These are phyloP conservation scores for Stagonosporopsis rhizophila DNA, from an alignment of 2,329 filamentous ascomycete genomes.

Conservation along the genomic window DNA sequence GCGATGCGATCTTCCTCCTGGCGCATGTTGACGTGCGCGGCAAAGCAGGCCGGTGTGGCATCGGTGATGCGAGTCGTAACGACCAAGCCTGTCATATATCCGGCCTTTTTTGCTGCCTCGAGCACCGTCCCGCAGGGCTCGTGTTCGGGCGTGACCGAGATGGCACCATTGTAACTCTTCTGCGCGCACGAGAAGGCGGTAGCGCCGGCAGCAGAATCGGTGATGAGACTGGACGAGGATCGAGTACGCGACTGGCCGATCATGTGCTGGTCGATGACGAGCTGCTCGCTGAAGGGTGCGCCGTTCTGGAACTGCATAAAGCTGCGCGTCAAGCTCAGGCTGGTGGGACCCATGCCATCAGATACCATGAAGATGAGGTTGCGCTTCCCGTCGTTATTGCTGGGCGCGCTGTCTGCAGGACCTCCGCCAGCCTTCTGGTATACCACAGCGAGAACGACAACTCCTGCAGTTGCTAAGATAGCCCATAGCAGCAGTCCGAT, in stretches of 20 bases:
- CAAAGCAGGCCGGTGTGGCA: constrained; percentile 95
- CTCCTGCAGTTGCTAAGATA: constrained; percentile 75
- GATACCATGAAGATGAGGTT: constrained; percentile 99
- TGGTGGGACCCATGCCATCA: constrained; percentile 96
- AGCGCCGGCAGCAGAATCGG: constrained; percentile 94
- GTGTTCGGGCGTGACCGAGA: constrained; percentile 84
- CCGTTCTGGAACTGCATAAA: constrained; percentile 80
- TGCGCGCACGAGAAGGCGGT: constrained; percentile 91
- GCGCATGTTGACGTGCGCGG: constrained; percentile 81
- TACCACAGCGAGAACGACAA: constrained; percentile 81
- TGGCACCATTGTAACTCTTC: constrained; percentile 98
- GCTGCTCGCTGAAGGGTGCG: constrained; percentile 75
- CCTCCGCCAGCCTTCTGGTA: constrained; percentile 65
- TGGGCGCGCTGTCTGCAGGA: constrained; percentile 36
- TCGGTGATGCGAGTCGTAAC: constrained; percentile 96
- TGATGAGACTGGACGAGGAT: constrained; percentile 84
- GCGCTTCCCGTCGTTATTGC: constrained; percentile 68
- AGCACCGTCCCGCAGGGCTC: constrained; percentile 89
- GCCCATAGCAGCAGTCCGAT: constrained; percentile 83
- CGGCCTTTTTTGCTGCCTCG: constrained; percentile 90
- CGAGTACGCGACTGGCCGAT: constrained; percentile 90
- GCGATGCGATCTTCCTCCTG: constrained; percentile 89
- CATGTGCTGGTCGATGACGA: constrained; percentile 85
- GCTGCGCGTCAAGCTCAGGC: constrained; percentile 82
- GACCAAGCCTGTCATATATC: constrained; percentile 91